Conservation (phyloP, 2,329 filamentous ascomycete genomes). For the Didymella lethalis region DNA sequence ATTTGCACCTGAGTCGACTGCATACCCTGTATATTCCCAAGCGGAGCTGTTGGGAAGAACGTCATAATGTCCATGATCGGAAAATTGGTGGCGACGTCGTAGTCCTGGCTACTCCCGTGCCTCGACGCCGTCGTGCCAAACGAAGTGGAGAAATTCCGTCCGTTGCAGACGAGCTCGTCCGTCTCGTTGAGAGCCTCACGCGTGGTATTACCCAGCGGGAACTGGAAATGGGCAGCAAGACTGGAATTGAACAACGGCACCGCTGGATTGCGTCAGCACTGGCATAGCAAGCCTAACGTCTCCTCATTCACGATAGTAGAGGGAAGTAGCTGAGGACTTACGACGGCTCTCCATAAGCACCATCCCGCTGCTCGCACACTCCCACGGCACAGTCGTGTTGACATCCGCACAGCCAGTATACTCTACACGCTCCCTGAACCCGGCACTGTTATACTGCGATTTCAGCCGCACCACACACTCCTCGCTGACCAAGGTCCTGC, state of each 20-base stretch:
- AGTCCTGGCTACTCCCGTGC: constrained; percentile 5
- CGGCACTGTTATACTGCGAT: background rate
- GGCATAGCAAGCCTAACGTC: no score
- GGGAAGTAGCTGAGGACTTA: background rate
- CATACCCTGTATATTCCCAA: background rate
- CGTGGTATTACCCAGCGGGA: background rate
- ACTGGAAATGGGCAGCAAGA: background rate
- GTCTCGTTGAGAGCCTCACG: background rate
- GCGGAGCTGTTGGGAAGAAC: constrained; percentile 1
- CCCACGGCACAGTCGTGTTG: constrained; percentile 11
- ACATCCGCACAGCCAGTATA: background rate
- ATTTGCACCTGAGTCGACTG: constrained; percentile 3
- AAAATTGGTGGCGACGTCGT: constrained; percentile 8
- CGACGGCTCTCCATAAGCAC: background rate
- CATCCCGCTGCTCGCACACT: constrained; percentile 17
- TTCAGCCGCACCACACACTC: background rate
- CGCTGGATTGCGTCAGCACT: background rate
- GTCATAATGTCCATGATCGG: constrained; percentile 16
- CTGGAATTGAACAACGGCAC: constrained; percentile 8
- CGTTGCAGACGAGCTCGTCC: background rate
- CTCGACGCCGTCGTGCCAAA: background rate
- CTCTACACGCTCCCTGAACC: background rate
- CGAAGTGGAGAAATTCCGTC: constrained; percentile 2
- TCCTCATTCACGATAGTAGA: no score
- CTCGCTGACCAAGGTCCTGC: constrained; percentile 5